These are phyloP conservation scores for Pseudotsuga menziesii DNA, from an alignment of 75 land plant genomes.

Conservation along the genomic window DNA sequence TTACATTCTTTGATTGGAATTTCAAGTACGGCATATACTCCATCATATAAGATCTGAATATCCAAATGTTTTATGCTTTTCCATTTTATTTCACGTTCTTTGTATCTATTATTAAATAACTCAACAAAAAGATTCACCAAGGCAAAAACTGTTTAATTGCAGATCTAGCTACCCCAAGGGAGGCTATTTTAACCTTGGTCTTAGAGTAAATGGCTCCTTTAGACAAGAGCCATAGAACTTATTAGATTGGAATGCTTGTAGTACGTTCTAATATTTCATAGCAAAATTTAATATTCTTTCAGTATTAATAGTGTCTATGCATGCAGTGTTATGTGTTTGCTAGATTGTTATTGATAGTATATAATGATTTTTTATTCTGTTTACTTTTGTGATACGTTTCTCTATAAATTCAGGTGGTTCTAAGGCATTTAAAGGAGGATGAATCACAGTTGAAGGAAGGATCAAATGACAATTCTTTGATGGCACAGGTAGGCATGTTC, in stretches of 20 bases:
- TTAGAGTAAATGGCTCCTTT: neutral
- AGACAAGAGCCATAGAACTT: neutral
- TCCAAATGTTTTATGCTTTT: neutral
- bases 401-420: constrained; percentile 20
- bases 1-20: no score
- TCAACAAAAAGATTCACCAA: neutral
- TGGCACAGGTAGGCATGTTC: constrained; percentile 35
- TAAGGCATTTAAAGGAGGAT: constrained; percentile 27
- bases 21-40: no score
- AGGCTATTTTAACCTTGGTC: neutral
- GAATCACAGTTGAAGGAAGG: constrained; percentile 16
- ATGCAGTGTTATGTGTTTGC: neutral
- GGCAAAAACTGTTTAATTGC: neutral
- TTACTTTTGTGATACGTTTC: neutral
- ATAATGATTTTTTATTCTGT: neutral
- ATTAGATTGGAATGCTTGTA: neutral
- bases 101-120: neutral
- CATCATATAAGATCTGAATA: neutral
- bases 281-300: neutral
- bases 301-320: neutral
- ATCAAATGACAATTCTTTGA: constrained; percentile 22
- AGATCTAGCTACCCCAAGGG: neutral
- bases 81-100: neutral
- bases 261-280: neutral
- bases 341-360: neutral